A percentile compares a stretch with the other conserved stretches of the same genome.
phyloP scores from a whole-genome alignment of 140 eudicot species.

The Anethum foeniculum region DNA sequence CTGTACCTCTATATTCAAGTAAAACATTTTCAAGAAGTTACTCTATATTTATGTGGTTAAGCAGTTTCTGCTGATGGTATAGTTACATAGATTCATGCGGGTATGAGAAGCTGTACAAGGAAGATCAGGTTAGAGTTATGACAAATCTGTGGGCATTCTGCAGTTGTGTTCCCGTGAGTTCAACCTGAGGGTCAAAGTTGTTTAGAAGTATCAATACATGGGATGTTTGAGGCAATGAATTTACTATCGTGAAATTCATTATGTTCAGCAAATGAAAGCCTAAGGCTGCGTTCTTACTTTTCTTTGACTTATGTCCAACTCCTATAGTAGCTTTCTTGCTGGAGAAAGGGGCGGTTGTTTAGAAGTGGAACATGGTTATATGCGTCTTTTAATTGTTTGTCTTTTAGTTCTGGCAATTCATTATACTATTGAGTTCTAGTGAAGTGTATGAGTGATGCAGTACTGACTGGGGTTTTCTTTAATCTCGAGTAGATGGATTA shows the following conservation, averaged over 20 bases:
- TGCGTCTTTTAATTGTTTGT: background rate
- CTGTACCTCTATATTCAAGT: background rate
- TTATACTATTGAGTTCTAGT: background rate
- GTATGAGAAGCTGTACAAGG: background rate
- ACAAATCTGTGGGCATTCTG: background rate
- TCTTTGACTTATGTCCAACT: background rate
- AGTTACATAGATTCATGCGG: background rate
- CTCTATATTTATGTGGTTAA: background rate
- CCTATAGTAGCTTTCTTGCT: background rate
- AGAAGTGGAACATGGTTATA: background rate
- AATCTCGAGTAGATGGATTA: slow-evolving; percentile 12
- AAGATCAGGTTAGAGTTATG: background rate
- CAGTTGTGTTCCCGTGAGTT: background rate
- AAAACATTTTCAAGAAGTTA: background rate
- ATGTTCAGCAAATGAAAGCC: background rate
- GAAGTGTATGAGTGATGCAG: background rate
- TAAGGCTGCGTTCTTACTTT: background rate
- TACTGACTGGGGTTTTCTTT: slow-evolving; percentile 18
- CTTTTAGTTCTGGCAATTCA: background rate
- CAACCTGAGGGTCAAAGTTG: background rate
- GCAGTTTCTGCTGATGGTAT: background rate
- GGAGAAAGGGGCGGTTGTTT: background rate
- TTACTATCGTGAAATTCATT: background rate
- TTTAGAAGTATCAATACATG: background rate
- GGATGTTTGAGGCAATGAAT: background rate